Evolutionary conservation across 805 yeast species (phyloP), one percentile per base, ranked within the genome.

Genomic region (Pichia nanzhaoensis): DNA sequence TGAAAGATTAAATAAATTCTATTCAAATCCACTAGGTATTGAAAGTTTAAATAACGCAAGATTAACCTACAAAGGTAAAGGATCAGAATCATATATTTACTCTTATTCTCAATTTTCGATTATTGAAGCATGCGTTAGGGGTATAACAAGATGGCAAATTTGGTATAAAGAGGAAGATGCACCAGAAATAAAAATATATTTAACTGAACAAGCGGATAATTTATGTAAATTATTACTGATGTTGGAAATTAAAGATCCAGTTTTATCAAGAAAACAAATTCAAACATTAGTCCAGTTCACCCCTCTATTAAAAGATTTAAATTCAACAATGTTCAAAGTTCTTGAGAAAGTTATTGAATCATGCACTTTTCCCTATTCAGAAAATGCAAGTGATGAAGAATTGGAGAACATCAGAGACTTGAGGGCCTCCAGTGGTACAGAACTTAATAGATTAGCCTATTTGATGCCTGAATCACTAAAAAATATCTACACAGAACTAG

Each of bases 221-320:
- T 69, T 88, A 41, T 84, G 95, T 40, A 83, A 84, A 51, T 76
- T 82, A 54, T 68, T 93, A 47, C 68, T 93, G 46, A 82, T 80
- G 31, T 75, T 93, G 71, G 78, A 81, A 46, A 73, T 86, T 20
- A 77, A 82, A 22, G 90, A 89, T 48, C 96, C 97, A 1, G 73
- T 84, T 51, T 66, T 93, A 31, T 73, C 85, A 51, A 77, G 95
- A 53, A 89, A 87, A 55, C 85, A 87, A 56, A 83, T 89, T 16
- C 98, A 93, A 64, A 86, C 95, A 14, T 71, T 89, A 54, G 98
- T 95, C 16, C 95, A 91, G 61, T 93, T 93, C 60, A 84, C 96
- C 14, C 96, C 98, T 1, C 69, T 89, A 50, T 69, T 93, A 51
- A 87, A 87, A 57, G 93, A 85, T 51, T 80, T 77, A 9, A 79